A percentile compares a stretch with the other conserved stretches of the same genome.
These are phyloP conservation scores for Picea glauca DNA, from an alignment of 75 land plant genomes.

Conservation along the genomic window DNA sequence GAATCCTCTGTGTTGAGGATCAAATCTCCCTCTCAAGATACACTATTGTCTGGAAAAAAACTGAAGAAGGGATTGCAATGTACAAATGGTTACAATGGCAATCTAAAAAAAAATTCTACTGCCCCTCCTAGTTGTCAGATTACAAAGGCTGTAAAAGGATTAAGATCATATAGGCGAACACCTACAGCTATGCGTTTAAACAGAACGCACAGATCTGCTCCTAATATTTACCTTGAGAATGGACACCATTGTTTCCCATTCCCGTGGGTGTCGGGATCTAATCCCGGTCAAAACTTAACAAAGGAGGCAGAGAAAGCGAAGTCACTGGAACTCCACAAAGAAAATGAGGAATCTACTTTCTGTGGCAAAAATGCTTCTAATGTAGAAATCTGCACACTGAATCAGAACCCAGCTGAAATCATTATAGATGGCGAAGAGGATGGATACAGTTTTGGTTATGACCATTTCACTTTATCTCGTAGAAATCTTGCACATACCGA, in stretches of 20 bases:
- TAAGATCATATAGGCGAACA: not conserved
- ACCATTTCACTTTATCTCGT: not conserved
- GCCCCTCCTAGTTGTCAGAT: not conserved
- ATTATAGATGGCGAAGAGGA: constrained; percentile 2
- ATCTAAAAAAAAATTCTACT: not conserved
- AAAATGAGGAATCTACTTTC: not conserved
- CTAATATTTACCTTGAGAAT: not conserved
- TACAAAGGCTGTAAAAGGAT: not conserved
- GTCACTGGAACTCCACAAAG: not conserved
- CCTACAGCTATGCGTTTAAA: not conserved
- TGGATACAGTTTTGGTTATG: not conserved
- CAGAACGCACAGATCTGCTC: not conserved
- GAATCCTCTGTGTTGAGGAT: not conserved
- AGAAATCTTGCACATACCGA: not conserved
- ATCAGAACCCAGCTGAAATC: constrained; percentile 13
- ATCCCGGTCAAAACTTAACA: not conserved
- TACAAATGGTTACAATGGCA: not conserved
- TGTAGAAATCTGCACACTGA: constrained; percentile 2
- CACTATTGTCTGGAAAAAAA: not conserved
- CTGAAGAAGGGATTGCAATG: constrained; percentile 1
- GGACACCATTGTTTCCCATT: not conserved
- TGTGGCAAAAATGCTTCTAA: not conserved
- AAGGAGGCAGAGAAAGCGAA: not conserved
- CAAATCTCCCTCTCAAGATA: not conserved
- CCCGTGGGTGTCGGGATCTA: not conserved